phyloP scores from a whole-genome alignment of 148 eudicot species.

The Salicornia ramosissima region DNA sequence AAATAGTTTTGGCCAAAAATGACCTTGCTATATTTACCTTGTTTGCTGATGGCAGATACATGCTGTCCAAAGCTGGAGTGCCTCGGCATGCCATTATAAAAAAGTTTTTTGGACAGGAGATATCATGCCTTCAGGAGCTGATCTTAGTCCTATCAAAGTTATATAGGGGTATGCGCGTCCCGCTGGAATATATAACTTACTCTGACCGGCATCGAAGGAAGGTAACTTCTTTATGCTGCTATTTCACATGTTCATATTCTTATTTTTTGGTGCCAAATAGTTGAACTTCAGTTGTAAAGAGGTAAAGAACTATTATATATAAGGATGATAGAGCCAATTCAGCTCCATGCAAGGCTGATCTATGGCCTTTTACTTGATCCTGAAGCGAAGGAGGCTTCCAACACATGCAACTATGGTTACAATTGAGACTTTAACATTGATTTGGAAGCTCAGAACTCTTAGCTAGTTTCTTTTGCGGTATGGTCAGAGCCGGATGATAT shows the following conservation, averaged over 20 bases:
- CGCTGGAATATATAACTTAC: conserved; percentile 76
- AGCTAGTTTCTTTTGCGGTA: no score
- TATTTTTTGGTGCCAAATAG: neutral
- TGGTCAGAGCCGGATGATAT: neutral
- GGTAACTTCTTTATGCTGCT: conserved; percentile 34
- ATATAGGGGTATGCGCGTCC: conserved; percentile 81
- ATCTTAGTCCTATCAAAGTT: conserved; percentile 62
- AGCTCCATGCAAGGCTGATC: neutral
- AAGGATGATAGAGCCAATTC: neutral
- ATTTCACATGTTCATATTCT: no score
- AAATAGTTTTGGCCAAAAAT: no score
- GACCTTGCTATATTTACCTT: no score
- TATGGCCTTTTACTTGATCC: no score
- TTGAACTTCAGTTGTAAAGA: neutral
- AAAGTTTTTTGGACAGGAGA: conserved; percentile 79
- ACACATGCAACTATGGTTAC: no score
- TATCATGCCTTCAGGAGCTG: conserved; percentile 62
- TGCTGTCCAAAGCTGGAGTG: conserved; percentile 90
- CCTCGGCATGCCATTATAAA: conserved; percentile 95
- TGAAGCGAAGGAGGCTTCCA: no score
- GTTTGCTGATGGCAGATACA: conserved; percentile 49
- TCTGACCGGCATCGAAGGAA: conserved; percentile 79
- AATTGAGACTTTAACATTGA: no score
- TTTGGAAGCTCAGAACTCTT: no score
- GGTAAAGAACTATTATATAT: neutral